These are phyloP conservation scores for Pythium monospermum DNA, from an alignment of 352 stramenopile genomes.

Conservation along the genomic window DNA sequence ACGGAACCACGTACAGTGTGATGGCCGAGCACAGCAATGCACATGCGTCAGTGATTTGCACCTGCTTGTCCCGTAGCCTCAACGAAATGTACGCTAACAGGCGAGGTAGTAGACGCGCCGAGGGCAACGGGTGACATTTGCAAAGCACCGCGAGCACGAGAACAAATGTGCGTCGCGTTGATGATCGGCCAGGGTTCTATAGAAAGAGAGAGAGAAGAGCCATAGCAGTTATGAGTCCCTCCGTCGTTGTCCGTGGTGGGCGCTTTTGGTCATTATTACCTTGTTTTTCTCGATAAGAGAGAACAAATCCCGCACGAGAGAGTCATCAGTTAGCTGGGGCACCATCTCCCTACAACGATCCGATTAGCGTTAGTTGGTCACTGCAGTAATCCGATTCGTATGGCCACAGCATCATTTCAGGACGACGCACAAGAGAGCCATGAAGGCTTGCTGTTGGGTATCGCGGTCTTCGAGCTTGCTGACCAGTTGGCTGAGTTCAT, in stretches of 20 bases:
- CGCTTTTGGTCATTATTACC: slow-evolving; percentile 16
- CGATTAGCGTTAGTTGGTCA: not conserved
- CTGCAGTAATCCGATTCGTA: not conserved
- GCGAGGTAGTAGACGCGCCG: slow-evolving; percentile 34
- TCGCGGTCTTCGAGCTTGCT: slow-evolving; percentile 59
- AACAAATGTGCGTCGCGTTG: slow-evolving; percentile 52
- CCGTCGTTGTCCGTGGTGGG: too few relatives aligned
- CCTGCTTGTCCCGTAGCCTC: slow-evolving; percentile 51
- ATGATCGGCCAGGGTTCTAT: slow-evolving; percentile 35
- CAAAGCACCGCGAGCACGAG: slow-evolving; percentile 51
- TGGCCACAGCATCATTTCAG: not conserved
- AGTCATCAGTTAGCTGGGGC: slow-evolving; percentile 27
- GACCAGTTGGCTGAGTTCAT: slow-evolving; percentile 39
- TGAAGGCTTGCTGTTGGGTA: slow-evolving; percentile 60
- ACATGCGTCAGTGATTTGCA: slow-evolving; percentile 48
- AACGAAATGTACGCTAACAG: slow-evolving; percentile 39
- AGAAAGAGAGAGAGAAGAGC: not conserved
- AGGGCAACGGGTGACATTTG: slow-evolving; percentile 32
- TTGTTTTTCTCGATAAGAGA: slow-evolving; percentile 57
- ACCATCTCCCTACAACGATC: slow-evolving; percentile 28
- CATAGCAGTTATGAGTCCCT: not conserved
- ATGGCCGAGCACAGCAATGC: slow-evolving; percentile 48
- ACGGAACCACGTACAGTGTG: slow-evolving; percentile 37
- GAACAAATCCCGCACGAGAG: slow-evolving; percentile 38
- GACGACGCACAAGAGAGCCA: slow-evolving; percentile 32